Evolutionary conservation across 768 basidiomycete species (phyloP).

Genomic region (Lentinula boryana): DNA sequence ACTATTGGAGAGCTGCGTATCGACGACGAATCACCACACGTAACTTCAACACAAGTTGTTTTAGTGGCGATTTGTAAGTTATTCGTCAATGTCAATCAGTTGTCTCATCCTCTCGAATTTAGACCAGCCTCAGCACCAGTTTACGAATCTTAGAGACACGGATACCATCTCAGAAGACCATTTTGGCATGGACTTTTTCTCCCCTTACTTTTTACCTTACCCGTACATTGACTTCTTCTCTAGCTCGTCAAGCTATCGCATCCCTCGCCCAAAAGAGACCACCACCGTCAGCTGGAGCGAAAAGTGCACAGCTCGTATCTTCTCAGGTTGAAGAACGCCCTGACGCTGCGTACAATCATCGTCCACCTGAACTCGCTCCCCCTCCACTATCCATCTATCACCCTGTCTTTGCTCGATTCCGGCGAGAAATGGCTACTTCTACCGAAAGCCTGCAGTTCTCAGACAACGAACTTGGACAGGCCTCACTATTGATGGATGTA

Average conservation of each 20-base stretch:
- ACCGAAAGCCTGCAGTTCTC: neutral
- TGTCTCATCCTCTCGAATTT: too few relatives aligned
- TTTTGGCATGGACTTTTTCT: neutral
- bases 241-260: neutral
- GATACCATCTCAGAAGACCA: too few relatives aligned
- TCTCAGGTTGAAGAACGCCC: neutral
- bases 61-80: too few relatives aligned
- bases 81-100: too few relatives aligned
- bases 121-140: too few relatives aligned
- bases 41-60: too few relatives aligned
- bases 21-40: too few relatives aligned
- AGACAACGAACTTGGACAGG: neutral
- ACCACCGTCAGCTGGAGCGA: neutral
- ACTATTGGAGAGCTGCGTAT: too few relatives aligned
- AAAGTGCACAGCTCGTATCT: neutral
- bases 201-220: neutral
- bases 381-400: slow-evolving; percentile 11
- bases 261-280: neutral
- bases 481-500: neutral
- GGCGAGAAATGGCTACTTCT: neutral
- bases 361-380: slow-evolving; percentile 3
- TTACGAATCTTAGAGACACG: too few relatives aligned
- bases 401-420: slow-evolving; percentile 10
- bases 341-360: slow-evolving; percentile 10
- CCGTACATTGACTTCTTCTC: too few relatives aligned